phyloP scores from a whole-genome alignment of 768 basidiomycete genomes.

The Exsudoporus frostii region DNA sequence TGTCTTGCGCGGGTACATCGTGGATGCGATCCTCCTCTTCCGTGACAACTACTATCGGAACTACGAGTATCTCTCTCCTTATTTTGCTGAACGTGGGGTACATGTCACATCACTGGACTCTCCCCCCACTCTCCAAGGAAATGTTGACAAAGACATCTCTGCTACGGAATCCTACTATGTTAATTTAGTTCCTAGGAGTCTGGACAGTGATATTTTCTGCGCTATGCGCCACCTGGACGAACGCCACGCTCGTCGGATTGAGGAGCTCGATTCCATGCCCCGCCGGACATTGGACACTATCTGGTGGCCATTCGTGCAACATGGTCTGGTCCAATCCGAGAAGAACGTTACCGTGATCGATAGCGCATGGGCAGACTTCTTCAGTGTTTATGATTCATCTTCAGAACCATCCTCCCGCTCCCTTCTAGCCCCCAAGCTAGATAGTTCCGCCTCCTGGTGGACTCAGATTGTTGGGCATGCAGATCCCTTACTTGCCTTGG shows the following conservation, averaged over 20 bases:
- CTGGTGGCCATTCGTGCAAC: slow-evolving; percentile 99
- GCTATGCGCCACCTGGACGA: slow-evolving; percentile 58
- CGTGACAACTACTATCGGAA: slow-evolving; percentile 86
- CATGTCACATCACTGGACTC: slow-evolving; percentile 50
- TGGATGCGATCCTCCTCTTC: slow-evolving; percentile 83
- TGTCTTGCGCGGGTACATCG: slow-evolving; percentile 80
- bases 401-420: slow-evolving; percentile 27
- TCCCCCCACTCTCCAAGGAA: slow-evolving; percentile 52
- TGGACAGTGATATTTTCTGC: slow-evolving; percentile 39
- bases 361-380: slow-evolving; percentile 84
- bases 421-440: slow-evolving; percentile 62
- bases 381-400: slow-evolving; percentile 59
- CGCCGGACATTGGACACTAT: slow-evolving; percentile 69
- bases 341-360: slow-evolving; percentile 87
- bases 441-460: slow-evolving; percentile 98
- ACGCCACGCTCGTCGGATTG: slow-evolving; percentile 62
- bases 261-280: slow-evolving; percentile 75
- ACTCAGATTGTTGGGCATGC: slow-evolving; percentile 90
- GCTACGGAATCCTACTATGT: slow-evolving; percentile 74
- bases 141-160: slow-evolving; percentile 43
- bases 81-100: slow-evolving; percentile 73
- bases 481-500: slow-evolving; percentile 69
- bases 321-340: slow-evolving; percentile 63
- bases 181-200: slow-evolving; percentile 36
- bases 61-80: slow-evolving; percentile 73